A percentile compares a stretch with the other conserved stretches of the same genome.
phyloP scores from a whole-genome alignment of 2,329 filamentous ascomycete genomes.

The Stemphylium lycopersici region DNA sequence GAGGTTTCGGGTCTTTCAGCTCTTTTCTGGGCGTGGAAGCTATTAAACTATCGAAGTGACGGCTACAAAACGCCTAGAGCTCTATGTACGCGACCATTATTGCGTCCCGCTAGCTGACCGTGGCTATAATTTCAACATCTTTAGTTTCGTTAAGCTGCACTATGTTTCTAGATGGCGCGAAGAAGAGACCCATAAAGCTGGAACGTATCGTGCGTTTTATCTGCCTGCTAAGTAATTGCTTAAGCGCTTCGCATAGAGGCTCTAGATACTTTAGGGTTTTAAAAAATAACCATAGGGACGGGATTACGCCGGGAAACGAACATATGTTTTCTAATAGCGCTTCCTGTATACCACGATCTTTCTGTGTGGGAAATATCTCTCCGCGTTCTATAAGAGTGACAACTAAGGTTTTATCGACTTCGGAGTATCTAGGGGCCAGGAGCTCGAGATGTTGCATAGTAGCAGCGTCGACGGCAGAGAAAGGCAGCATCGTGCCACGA shows the following conservation, averaged over 20 bases:
- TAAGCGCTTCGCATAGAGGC: constrained; percentile 16
- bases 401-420: constrained; percentile 10
- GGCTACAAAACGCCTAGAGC: constrained; percentile 15
- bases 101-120: neutral
- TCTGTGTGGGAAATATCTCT: constrained; percentile 13
- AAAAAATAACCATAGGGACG: constrained; percentile 21
- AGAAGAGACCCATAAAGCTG: constrained; percentile 13
- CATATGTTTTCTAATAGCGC: constrained; percentile 14
- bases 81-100: constrained; percentile 11
- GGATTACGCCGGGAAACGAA: constrained; percentile 7
- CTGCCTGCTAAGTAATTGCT: constrained; percentile 13
- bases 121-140: neutral
- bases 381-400: constrained; percentile 2
- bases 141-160: neutral
- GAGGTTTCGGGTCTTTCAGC: constrained; percentile 8
- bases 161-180: constrained; percentile 4
- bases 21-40: constrained; percentile 13
- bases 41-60: constrained; percentile 13
- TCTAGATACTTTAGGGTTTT: constrained; percentile 23
- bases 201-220: constrained; percentile 14
- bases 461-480: constrained; percentile 10
- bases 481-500: constrained; percentile 1
- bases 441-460: constrained; percentile 15
- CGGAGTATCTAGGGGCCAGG: constrained; percentile 11
- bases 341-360: constrained; percentile 1